Percentiles rank a stretch among this genome's conserved stretches.
These are phyloP conservation scores for Saturnispora ahearnii DNA, from an alignment of 805 yeast genomes.

Conservation along the genomic window DNA sequence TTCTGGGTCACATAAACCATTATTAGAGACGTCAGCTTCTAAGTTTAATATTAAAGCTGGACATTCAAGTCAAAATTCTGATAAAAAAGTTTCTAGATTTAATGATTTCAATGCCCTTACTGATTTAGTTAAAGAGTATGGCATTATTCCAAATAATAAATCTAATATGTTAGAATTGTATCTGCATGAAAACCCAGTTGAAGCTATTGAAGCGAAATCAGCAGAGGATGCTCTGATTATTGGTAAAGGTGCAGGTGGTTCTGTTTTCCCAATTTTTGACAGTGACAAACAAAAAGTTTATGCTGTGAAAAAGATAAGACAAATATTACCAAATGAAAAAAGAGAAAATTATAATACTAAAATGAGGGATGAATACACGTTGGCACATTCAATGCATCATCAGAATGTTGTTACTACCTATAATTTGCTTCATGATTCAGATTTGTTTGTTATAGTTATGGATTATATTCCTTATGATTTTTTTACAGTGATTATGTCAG, in stretches of 20 bases:
- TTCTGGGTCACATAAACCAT: neutral
- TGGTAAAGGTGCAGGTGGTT: slow-evolving; percentile 94
- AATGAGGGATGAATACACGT: slow-evolving; percentile 72
- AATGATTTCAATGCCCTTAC: slow-evolving; percentile 11
- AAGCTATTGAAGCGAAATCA: slow-evolving; percentile 5
- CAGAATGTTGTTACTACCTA: slow-evolving; percentile 72
- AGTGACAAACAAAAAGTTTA: slow-evolving; percentile 47
- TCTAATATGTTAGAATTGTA: slow-evolving; percentile 8
- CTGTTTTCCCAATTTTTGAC: slow-evolving; percentile 68
- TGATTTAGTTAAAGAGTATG: slow-evolving; percentile 12
- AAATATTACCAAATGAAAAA: slow-evolving; percentile 51
- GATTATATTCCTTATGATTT: slow-evolving; percentile 90
- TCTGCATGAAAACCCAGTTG: neutral
- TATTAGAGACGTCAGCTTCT: neutral
- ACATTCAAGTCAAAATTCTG: neutral
- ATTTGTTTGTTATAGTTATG: slow-evolving; percentile 68
- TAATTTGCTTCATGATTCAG: slow-evolving; percentile 66
- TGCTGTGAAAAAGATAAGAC: slow-evolving; percentile 83
- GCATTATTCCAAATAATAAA: slow-evolving; percentile 12
- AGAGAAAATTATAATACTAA: slow-evolving; percentile 65
- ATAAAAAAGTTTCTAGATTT: slow-evolving; percentile 5
- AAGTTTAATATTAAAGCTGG: neutral
- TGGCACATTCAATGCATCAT: slow-evolving; percentile 73
- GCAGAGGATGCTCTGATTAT: slow-evolving; percentile 11
- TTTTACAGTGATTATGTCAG: slow-evolving; percentile 88